A percentile compares a stretch with the other conserved stretches of the same genome.
Conservation (phyloP, 2,329 filamentous ascomycete species). For the Fonsecaea monophora region DNA sequence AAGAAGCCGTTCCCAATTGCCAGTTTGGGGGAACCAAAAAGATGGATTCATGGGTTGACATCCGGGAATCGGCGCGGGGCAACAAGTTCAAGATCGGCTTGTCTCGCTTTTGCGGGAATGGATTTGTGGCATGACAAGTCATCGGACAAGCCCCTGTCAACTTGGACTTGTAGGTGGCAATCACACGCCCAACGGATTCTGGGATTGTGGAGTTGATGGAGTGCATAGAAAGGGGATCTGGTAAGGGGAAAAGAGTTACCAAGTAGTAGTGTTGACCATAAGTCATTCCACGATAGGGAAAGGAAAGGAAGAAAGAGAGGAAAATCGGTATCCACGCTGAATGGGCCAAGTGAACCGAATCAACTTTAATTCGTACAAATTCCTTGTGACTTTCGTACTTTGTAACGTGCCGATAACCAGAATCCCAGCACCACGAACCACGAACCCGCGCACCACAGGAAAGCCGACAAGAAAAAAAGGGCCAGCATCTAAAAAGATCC, state of each 20-base stretch:
- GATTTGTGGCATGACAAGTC: not conserved
- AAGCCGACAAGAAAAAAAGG: too few relatives aligned
- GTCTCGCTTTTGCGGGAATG: not conserved
- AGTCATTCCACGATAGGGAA: not conserved
- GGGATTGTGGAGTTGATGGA: not conserved
- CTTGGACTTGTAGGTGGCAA: not conserved
- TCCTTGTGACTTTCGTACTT: not conserved
- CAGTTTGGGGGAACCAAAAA: slow-evolving; percentile 6
- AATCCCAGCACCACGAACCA: too few relatives aligned
- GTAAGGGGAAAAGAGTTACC: not conserved
- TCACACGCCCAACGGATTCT: not conserved
- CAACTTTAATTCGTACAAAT: not conserved
- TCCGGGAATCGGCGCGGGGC: slow-evolving; percentile 14
- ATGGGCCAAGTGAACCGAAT: not conserved
- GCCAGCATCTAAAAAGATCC: slow-evolving; percentile 4
- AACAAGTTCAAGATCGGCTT: slow-evolving; percentile 4
- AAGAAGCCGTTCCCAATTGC: slow-evolving; percentile 10
- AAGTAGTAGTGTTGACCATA: not conserved
- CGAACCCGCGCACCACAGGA: too few relatives aligned
- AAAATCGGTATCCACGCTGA: not conserved
- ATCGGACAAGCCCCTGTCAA: not conserved
- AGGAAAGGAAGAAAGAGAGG: not conserved
- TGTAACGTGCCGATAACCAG: not conserved
- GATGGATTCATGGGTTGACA: not conserved
- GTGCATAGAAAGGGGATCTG: not conserved